Evolutionary conservation across 1,139 yeast species (phyloP).

Genomic region (Ashbya aceris): DNA sequence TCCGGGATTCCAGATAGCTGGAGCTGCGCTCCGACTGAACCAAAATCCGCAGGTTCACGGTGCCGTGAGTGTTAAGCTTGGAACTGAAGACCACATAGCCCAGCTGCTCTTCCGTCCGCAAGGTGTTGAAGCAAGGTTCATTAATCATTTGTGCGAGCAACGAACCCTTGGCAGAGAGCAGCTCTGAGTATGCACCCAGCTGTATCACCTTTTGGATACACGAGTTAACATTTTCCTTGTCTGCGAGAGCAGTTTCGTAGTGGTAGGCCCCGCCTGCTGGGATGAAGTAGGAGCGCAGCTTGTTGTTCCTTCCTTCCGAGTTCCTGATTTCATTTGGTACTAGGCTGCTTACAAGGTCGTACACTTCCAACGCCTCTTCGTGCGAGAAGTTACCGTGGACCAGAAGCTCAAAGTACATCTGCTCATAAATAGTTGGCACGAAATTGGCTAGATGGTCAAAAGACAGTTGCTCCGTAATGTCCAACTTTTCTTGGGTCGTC

Average conservation of each 20-base stretch:
- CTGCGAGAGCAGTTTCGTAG: constrained; percentile 47
- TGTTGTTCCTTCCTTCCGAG: constrained; percentile 32
- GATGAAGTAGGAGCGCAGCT: constrained; percentile 43
- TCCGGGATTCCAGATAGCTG: constrained; percentile 65
- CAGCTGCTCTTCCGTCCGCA: constrained; percentile 86
- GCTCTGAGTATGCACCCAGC: constrained; percentile 41
- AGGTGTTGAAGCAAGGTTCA: constrained; percentile 83
- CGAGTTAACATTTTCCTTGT: constrained; percentile 68
- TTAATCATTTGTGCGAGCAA: constrained; percentile 61
- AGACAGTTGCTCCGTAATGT: constrained; percentile 39
- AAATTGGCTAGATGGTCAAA: constrained; percentile 44
- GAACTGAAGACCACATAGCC: constrained; percentile 89
- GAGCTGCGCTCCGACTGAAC: constrained; percentile 80
- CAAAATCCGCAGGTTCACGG: constrained; percentile 68
- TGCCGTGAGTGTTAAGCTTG: constrained; percentile 55
- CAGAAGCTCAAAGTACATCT: constrained; percentile 52
- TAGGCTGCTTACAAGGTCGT: constrained; percentile 33
- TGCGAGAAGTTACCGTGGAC: constrained; percentile 70
- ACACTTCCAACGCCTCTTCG: constrained; percentile 45
- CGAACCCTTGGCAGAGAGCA: constrained; percentile 44
- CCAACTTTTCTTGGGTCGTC: constrained; percentile 51
- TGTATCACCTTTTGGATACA: constrained; percentile 76
- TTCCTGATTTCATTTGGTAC: constrained; percentile 19
- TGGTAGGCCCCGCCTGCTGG: constrained; percentile 38
- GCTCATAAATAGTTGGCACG: constrained; percentile 38